Evolutionary conservation across 768 basidiomycete species (phyloP).

Genomic region (Phallus indusiatus): DNA sequence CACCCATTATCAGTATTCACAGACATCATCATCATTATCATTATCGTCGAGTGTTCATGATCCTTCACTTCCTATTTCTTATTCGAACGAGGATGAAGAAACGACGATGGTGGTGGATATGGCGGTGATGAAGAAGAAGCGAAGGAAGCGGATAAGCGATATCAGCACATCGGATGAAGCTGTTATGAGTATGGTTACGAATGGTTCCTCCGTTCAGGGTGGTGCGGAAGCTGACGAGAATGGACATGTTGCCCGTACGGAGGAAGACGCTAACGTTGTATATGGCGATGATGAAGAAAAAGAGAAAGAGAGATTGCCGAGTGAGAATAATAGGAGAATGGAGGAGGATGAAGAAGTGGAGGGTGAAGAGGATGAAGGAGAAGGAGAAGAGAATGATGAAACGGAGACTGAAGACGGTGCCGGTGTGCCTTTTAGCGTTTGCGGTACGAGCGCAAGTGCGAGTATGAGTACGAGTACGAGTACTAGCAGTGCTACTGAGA

Average conservation of each 20-base stretch:
- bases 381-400: slow-evolving; percentile 1
- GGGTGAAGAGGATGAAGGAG: not conserved
- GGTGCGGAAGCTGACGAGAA: not conserved
- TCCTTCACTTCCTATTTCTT: not conserved
- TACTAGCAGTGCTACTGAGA: too few species aligned
- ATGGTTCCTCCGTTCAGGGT: too few species aligned
- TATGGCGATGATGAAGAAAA: not conserved
- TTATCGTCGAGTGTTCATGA: too few species aligned
- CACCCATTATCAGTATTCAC: not conserved
- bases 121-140: not conserved
- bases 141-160: not conserved
- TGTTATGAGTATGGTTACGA: too few species aligned
- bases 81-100: not conserved
- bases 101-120: too few species aligned
- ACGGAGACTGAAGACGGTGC: slow-evolving; percentile 3
- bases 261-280: not conserved
- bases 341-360: slow-evolving; percentile 1
- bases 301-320: not conserved
- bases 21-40: not conserved
- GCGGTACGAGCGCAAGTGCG: too few species aligned
- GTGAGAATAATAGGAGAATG: not conserved
- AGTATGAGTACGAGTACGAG: too few species aligned
- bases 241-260: not conserved
- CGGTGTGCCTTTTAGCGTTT: not conserved
- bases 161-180: too few species aligned